These are phyloP conservation scores for Cercospora sp. DNA, from an alignment of 2,329 filamentous ascomycete genomes.

Conservation along the genomic window DNA sequence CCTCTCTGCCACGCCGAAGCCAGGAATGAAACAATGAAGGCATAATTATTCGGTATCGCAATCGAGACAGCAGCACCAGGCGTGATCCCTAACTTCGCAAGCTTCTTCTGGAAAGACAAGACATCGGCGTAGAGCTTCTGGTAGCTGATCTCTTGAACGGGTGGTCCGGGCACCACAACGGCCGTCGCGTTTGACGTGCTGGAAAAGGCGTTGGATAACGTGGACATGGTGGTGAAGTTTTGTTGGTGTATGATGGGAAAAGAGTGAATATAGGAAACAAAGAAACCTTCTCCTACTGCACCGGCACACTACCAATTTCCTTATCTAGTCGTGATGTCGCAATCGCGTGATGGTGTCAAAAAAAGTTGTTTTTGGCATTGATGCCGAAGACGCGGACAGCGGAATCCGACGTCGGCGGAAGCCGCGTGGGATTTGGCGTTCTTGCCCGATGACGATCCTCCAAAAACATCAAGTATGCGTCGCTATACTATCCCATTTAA, in stretches of 20 bases:
- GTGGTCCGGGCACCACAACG: slow-evolving; percentile 71
- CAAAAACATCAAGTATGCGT: neutral
- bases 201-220: slow-evolving; percentile 60
- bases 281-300: neutral
- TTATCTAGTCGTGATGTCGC: slow-evolving; percentile 1
- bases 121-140: slow-evolving; percentile 66
- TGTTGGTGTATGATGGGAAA: neutral
- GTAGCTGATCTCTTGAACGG: slow-evolving; percentile 69
- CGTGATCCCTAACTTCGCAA: slow-evolving; percentile 72
- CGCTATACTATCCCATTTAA: neutral
- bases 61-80: slow-evolving; percentile 75
- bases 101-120: slow-evolving; percentile 70
- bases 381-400: neutral
- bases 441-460: neutral
- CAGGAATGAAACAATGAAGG: slow-evolving; percentile 84
- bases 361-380: slow-evolving; percentile 2
- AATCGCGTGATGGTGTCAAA: neutral
- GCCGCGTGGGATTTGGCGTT: neutral
- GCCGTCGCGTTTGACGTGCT: slow-evolving; percentile 57
- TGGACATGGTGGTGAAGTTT: slow-evolving; percentile 49
- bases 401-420: neutral
- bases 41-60: slow-evolving; percentile 79
- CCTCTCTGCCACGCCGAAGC: slow-evolving; percentile 82
- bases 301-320: neutral
- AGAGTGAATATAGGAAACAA: neutral